phyloP scores from a whole-genome alignment of 1,284 basidiomycete species.

The Xerocomus nothofagi region DNA sequence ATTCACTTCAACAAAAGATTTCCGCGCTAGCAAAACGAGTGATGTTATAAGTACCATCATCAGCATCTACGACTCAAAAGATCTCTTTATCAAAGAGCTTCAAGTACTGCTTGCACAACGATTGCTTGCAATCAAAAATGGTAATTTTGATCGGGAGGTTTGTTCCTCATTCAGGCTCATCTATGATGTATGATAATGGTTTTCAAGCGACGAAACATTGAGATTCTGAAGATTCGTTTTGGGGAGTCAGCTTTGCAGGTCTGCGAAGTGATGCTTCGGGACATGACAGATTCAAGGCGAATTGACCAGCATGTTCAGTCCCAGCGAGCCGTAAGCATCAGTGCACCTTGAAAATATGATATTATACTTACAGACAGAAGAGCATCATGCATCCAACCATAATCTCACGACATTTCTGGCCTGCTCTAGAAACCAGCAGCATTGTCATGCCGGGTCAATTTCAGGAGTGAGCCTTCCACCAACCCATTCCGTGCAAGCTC shows the following conservation, averaged over 20 bases:
- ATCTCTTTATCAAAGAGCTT: constrained; percentile 91
- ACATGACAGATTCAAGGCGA: constrained; percentile 90
- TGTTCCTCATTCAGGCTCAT: constrained; percentile 19
- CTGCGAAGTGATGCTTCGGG: constrained; percentile 95
- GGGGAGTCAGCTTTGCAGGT: constrained; percentile 88
- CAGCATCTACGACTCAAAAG: constrained; percentile 93
- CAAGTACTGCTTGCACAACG: constrained; percentile 87
- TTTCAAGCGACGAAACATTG: constrained; percentile 80
- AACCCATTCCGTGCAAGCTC: neutral
- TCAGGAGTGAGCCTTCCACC: constrained; percentile 52
- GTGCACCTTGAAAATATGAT: neutral
- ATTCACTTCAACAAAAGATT: constrained; percentile 53
- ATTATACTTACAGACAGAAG: constrained; percentile 21
- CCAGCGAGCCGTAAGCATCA: constrained; percentile 55
- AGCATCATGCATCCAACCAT: constrained; percentile 77
- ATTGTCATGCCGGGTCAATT: constrained; percentile 85
- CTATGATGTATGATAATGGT: constrained; percentile 1
- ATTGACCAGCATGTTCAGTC: constrained; percentile 84
- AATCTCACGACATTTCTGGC: constrained; percentile 94
- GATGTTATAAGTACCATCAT: constrained; percentile 94
- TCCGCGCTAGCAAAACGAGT: constrained; percentile 82
- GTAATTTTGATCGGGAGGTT: constrained; percentile 83
- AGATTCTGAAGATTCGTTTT: constrained; percentile 91
- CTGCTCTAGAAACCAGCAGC: constrained; percentile 69
- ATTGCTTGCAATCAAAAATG: constrained; percentile 76